Conservation (phyloP, 2,329 filamentous ascomycete species). For the Penicillium vulpinum region DNA sequence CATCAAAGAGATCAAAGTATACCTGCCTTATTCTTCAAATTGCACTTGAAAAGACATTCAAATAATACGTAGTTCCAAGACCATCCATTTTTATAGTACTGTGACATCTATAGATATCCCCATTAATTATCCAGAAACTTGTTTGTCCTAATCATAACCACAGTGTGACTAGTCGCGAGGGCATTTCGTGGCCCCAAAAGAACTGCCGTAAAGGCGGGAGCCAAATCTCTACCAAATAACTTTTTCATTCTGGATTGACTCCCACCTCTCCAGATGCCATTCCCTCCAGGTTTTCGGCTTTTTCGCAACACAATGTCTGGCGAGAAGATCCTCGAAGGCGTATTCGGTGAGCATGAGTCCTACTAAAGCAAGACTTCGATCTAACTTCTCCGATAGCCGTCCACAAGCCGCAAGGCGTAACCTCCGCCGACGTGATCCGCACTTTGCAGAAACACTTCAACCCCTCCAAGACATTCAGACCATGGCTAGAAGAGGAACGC, state of each 20-base stretch:
- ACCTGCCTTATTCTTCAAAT: not conserved
- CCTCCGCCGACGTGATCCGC: slow-evolving; percentile 87
- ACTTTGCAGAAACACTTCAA: slow-evolving; percentile 84
- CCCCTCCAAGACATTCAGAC: slow-evolving; percentile 73
- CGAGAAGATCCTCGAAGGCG: slow-evolving; percentile 60
- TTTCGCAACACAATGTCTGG: slow-evolving; percentile 42
- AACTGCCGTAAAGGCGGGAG: slow-evolving; percentile 7
- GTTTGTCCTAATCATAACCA: not conserved
- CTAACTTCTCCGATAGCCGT: slow-evolving; percentile 61
- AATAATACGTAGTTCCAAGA: not conserved
- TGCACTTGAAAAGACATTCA: not conserved
- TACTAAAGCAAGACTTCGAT: not conserved
- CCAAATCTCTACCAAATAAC: slow-evolving; percentile 7
- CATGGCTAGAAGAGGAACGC: slow-evolving; percentile 68
- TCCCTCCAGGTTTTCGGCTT: slow-evolving; percentile 29
- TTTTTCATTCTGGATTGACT: slow-evolving; percentile 9
- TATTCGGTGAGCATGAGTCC: slow-evolving; percentile 54
- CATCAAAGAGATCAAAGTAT: not conserved
- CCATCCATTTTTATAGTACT: not conserved
- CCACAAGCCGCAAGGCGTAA: slow-evolving; percentile 85
- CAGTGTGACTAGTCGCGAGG: no score
- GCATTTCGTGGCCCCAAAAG: not conserved
- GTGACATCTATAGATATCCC: not conserved
- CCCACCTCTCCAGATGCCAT: slow-evolving; percentile 29
- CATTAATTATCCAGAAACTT: not conserved